phyloP scores from a whole-genome alignment of 2,329 filamentous ascomycete genomes.

The Cladosporium sphaerospermum region DNA sequence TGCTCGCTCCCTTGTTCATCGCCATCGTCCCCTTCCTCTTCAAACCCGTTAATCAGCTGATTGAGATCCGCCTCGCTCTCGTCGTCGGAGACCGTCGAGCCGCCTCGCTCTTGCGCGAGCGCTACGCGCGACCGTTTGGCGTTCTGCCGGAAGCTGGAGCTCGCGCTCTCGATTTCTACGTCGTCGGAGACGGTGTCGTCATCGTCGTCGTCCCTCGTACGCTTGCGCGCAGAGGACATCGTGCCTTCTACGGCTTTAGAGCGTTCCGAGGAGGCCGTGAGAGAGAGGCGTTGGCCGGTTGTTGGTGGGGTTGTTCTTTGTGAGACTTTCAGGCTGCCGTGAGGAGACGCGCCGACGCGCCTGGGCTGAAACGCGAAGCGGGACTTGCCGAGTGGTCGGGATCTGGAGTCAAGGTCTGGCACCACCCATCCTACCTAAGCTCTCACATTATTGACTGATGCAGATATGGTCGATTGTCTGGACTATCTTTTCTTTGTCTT shows the following conservation, averaged over 20 bases:
- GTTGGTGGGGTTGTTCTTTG: too few relatives aligned
- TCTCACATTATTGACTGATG: too few relatives aligned
- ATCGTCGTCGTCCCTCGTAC: constrained; percentile 18
- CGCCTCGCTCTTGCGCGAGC: constrained; percentile 23
- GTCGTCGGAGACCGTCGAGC: constrained; percentile 26
- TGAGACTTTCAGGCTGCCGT: too few relatives aligned
- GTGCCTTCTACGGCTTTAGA: background rate
- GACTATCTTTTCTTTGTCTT: too few relatives aligned
- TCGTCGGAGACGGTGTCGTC: constrained; percentile 18
- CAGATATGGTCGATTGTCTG: too few relatives aligned
- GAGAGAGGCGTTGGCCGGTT: too few relatives aligned
- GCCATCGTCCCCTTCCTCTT: constrained; percentile 9
- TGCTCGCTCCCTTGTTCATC: constrained; percentile 12
- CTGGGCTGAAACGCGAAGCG: too few relatives aligned
- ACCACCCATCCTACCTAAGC: too few relatives aligned
- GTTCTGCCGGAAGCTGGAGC: constrained; percentile 24
- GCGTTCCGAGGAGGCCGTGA: background rate
- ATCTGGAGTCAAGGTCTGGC: too few relatives aligned
- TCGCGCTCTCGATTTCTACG: constrained; percentile 23
- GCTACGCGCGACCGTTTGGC: constrained; percentile 26
- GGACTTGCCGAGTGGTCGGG: too few relatives aligned
- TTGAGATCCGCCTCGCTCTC: constrained; percentile 19
- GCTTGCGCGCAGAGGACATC: constrained; percentile 18
- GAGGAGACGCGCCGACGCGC: too few relatives aligned
- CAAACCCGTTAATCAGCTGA: constrained; percentile 8